Evolutionary conservation across 371 early-diverging fungal species (phyloP).

Genomic region (Zychaea mexicana): DNA sequence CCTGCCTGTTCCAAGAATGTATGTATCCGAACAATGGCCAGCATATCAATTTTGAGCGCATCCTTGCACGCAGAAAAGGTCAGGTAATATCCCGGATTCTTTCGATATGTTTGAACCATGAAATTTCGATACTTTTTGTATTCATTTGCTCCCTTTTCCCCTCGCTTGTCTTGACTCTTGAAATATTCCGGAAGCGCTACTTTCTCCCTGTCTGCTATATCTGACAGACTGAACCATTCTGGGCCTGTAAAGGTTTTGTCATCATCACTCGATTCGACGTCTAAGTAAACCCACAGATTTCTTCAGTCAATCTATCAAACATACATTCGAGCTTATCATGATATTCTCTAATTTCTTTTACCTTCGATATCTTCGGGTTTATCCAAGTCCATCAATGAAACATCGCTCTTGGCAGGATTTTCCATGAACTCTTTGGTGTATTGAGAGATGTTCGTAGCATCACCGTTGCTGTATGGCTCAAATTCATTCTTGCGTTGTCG

Average conservation of each 20-base stretch:
- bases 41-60: conserved; percentile 91
- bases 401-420: conserved; percentile 9
- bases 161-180: conserved; percentile 64
- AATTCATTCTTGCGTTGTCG: conserved; percentile 66
- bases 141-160: conserved; percentile 79
- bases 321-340: too few relatives aligned
- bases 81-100: conserved; percentile 90
- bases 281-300: not conserved
- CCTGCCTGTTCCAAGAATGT: conserved; percentile 97
- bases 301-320: too few relatives aligned
- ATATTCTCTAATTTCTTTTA: not conserved
- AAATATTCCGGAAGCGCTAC: conserved; percentile 93
- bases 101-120: conserved; percentile 92
- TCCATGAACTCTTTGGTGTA: conserved; percentile 38
- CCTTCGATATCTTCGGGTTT: not conserved
- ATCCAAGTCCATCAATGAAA: not conserved
- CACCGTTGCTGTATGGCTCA: conserved; percentile 68
- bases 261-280: conserved; percentile 3
- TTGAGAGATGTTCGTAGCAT: conserved; percentile 66
- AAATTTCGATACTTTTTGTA: conserved; percentile 92
- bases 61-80: conserved; percentile 93
- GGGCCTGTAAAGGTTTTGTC: conserved; percentile 21
- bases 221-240: conserved; percentile 80
- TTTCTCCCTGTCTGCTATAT: conserved; percentile 86
- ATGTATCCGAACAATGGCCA: conserved; percentile 92